Percentiles rank a stretch among this genome's conserved stretches.
Conservation (phyloP, 768 basidiomycete genomes). For the Mycena vulgaris region DNA sequence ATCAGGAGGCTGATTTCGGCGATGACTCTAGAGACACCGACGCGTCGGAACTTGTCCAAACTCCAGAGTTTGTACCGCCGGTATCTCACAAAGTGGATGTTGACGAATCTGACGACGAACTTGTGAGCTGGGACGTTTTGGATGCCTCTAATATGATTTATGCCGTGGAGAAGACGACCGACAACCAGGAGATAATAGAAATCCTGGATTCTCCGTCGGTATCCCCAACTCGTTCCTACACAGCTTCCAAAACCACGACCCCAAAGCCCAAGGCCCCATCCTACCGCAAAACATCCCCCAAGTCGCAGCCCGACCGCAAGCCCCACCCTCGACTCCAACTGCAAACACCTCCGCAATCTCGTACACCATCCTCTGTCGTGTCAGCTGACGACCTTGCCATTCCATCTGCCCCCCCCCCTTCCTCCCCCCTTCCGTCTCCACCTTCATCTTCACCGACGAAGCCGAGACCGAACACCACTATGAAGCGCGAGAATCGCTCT, state of each 20-base stretch:
- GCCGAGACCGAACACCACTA: background rate
- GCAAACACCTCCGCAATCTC: conserved; percentile 59
- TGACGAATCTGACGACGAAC: conserved; percentile 65
- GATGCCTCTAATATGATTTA: conserved; percentile 32
- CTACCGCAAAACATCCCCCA: conserved; percentile 13
- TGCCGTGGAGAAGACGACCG: background rate
- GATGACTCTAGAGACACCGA: background rate
- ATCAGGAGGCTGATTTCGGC: background rate
- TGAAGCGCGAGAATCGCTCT: conserved; percentile 29
- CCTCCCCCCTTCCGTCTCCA: conserved; percentile 39
- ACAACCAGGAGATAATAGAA: conserved; percentile 10
- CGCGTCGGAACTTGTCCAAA: background rate
- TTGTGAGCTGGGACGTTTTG: conserved; percentile 47
- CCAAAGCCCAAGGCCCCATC: background rate
- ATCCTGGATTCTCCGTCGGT: conserved; percentile 5
- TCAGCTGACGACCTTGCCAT: conserved; percentile 40
- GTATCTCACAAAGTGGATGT: conserved; percentile 29
- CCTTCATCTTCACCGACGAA: conserved; percentile 41
- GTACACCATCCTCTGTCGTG: conserved; percentile 47
- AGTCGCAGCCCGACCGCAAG: background rate
- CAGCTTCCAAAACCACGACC: background rate
- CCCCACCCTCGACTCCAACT: conserved; percentile 44
- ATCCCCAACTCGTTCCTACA: background rate
- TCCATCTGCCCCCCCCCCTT: conserved; percentile 40
- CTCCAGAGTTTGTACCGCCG: background rate